Evolutionary conservation across 345 rosid genomes (phyloP).

Genomic region (Pugionium dolabratum): DNA sequence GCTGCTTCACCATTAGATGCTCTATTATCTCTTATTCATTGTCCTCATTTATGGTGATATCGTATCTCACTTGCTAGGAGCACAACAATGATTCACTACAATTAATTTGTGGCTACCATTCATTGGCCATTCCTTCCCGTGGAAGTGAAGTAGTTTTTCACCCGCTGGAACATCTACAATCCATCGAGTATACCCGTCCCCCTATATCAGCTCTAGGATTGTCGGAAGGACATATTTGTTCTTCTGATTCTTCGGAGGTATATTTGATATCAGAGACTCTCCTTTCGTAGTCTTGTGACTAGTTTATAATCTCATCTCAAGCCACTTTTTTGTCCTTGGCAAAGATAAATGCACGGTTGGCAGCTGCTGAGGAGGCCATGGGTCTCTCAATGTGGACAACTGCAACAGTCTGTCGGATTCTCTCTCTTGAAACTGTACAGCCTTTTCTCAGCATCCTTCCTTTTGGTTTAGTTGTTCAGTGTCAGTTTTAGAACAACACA

Average conservation of each 20-base stretch:
- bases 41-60: constrained; percentile 30
- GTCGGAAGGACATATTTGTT: constrained; percentile 46
- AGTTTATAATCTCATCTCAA: constrained; percentile 27
- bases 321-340: constrained; percentile 30
- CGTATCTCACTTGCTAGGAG: constrained; percentile 52
- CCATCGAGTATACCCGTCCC: constrained; percentile 72
- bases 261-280: constrained; percentile 18
- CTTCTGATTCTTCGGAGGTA: constrained; percentile 73
- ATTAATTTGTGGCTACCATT: constrained; percentile 84
- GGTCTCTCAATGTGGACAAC: constrained; percentile 93
- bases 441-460: constrained; percentile 33
- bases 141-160: constrained; percentile 72
- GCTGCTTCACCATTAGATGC: constrained; percentile 20
- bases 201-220: constrained; percentile 60
- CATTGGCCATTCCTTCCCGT: constrained; percentile 61
- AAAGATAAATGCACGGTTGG: constrained; percentile 68
- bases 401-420: constrained; percentile 91
- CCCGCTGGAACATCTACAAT: constrained; percentile 91
- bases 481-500: constrained; percentile 10
- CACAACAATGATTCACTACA: constrained; percentile 76
- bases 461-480: constrained; percentile 23
- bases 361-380: constrained; percentile 91
- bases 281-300: constrained; percentile 25
- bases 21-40: constrained; percentile 23
- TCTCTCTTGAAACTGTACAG: constrained; percentile 88